Evolutionary conservation across 2,329 filamentous ascomycete species (phyloP).

Genomic region (Ophiostoma sp.): DNA sequence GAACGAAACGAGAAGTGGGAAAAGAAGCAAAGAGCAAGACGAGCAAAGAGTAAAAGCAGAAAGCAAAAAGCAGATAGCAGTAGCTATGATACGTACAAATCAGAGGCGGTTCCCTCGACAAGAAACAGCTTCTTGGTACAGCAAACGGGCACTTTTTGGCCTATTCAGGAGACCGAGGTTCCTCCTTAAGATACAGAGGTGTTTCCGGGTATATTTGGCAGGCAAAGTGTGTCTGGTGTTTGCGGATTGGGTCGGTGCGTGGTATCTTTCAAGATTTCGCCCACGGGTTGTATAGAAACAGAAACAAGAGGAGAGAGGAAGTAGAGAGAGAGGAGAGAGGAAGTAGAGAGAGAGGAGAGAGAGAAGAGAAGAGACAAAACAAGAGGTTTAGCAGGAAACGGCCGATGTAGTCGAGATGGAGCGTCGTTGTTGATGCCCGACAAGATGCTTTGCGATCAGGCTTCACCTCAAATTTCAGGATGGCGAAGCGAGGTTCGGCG

Average conservation of each 20-base stretch:
- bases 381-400: not conserved
- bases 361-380: slow-evolving; percentile 1
- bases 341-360: not conserved
- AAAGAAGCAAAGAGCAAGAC: slow-evolving; percentile 28
- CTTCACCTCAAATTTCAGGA: not conserved
- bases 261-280: slow-evolving; percentile 18
- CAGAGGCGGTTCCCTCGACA: slow-evolving; percentile 28
- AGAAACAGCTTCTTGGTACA: slow-evolving; percentile 29
- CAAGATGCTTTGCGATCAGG: not conserved
- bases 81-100: slow-evolving; percentile 51
- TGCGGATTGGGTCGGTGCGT: slow-evolving; percentile 16
- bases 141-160: slow-evolving; percentile 22
- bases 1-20: slow-evolving; percentile 22
- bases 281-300: slow-evolving; percentile 16
- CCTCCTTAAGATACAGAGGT: slow-evolving; percentile 13
- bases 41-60: slow-evolving; percentile 31
- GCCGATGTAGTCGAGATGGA: not conserved
- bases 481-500: not conserved
- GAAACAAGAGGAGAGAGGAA: not conserved
- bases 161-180: not conserved
- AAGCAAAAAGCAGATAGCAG: slow-evolving; percentile 37
- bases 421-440: not conserved
- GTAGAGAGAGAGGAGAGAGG: not conserved
- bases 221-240: slow-evolving; percentile 29
- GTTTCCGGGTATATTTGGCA: slow-evolving; percentile 11